Evolutionary conservation across 306 rosid species (phyloP).

Genomic region (Cercis canadensis): DNA sequence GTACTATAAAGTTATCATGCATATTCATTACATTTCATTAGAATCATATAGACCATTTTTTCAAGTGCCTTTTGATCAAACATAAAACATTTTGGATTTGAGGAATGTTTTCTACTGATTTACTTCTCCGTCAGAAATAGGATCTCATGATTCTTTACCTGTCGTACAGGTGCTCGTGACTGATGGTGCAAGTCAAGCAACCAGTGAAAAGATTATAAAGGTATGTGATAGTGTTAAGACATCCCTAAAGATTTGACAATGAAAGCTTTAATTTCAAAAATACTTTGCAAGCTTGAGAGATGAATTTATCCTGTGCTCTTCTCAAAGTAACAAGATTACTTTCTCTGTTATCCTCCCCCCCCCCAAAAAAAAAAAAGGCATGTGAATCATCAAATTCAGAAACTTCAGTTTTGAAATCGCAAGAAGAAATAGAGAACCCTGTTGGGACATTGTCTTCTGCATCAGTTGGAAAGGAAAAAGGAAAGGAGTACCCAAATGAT

Average conservation of each 20-base stretch:
- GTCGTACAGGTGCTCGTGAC: conserved; percentile 32
- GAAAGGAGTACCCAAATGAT: conserved; percentile 28
- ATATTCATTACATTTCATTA: neutral
- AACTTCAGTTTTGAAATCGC: conserved; percentile 17
- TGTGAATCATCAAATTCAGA: neutral
- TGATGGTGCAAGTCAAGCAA: conserved; percentile 15
- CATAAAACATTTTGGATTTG: neutral
- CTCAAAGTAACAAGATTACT: neutral
- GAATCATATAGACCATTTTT: neutral
- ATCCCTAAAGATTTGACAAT: conserved; percentile 1
- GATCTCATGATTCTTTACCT: neutral
- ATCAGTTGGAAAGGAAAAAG: neutral
- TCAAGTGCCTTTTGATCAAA: neutral
- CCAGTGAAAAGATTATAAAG: neutral
- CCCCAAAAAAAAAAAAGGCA: neutral
- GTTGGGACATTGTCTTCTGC: conserved; percentile 30
- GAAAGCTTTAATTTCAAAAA: neutral
- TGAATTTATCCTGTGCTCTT: too few relatives aligned
- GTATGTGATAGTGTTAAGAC: conserved; percentile 23
- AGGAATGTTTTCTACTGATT: neutral
- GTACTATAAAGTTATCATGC: neutral
- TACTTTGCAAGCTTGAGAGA: too few relatives aligned
- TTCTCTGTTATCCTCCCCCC: neutral
- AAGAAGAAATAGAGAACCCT: conserved; percentile 24
- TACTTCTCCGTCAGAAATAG: conserved; percentile 3